A percentile compares a stretch with the other conserved stretches of the same genome.
phyloP scores from a whole-genome alignment of 192 early-diverging fungal species.

The Rhizophagus clarus region DNA sequence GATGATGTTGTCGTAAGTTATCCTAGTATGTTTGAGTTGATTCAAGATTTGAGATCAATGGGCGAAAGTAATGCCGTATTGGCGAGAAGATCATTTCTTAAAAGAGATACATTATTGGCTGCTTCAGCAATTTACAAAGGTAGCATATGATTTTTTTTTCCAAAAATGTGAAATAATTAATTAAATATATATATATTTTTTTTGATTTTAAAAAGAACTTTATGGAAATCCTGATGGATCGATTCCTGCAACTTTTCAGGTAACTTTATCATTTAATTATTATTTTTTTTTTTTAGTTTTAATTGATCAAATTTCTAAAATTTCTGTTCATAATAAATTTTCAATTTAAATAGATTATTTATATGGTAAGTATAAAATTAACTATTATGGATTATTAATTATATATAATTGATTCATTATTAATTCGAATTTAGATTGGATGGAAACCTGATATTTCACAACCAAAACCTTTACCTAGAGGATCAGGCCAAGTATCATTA shows the following conservation, averaged over 20 bases:
- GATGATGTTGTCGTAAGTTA: slow-evolving; percentile 92
- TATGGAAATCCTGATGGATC: slow-evolving; percentile 87
- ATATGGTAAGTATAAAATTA: slow-evolving; percentile 27
- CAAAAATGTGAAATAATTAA: no score
- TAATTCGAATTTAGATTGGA: slow-evolving; percentile 71
- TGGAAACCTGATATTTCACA: slow-evolving; percentile 91
- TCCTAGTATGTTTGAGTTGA: slow-evolving; percentile 88
- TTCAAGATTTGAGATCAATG: slow-evolving; percentile 89
- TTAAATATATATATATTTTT: neutral
- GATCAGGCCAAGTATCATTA: slow-evolving; percentile 78
- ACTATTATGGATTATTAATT: neutral
- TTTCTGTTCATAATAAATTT: neutral
- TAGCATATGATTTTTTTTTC: slow-evolving; percentile 35
- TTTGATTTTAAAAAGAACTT: slow-evolving; percentile 57
- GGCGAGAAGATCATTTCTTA: slow-evolving; percentile 65
- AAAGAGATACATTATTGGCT: slow-evolving; percentile 83
- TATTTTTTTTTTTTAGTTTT: neutral
- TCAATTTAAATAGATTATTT: slow-evolving; percentile 15
- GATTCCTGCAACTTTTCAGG: slow-evolving; percentile 94
- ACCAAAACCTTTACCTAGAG: slow-evolving; percentile 80
- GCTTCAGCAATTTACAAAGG: slow-evolving; percentile 87
- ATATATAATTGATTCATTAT: slow-evolving; percentile 29
- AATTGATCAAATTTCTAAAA: neutral
- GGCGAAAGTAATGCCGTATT: slow-evolving; percentile 92
- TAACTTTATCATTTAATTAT: slow-evolving; percentile 29